These are phyloP conservation scores for Beauveria brongniartii DNA, from an alignment of 2,329 filamentous ascomycete species.

Conservation along the genomic window DNA sequence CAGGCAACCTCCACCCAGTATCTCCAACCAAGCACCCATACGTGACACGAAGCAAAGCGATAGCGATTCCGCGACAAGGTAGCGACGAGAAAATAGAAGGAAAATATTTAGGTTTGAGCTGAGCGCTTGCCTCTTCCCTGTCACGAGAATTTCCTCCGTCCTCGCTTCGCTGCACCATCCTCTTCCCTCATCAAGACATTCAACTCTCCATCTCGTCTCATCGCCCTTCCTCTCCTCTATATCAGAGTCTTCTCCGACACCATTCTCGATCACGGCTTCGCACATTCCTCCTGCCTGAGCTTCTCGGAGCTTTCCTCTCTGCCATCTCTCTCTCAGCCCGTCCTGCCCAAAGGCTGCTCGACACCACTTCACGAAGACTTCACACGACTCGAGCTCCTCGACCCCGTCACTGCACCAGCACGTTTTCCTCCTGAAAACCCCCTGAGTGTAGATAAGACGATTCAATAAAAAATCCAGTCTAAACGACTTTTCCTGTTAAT, in stretches of 20 bases:
- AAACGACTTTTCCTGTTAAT: constrained; percentile 12
- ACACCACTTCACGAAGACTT: constrained; percentile 33
- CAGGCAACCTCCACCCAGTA: background rate
- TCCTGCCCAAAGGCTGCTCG: constrained; percentile 24
- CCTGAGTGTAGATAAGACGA: constrained; percentile 69
- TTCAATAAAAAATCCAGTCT: constrained; percentile 32
- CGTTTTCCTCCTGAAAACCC: constrained; percentile 83
- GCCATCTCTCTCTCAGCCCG: constrained; percentile 22
- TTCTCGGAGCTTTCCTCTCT: constrained; percentile 14
- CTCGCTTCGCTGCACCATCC: constrained; percentile 28
- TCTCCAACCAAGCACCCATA: background rate
- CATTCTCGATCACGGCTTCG: constrained; percentile 2
- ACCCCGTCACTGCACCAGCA: constrained; percentile 66
- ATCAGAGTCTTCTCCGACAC: background rate
- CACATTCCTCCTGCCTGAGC: constrained; percentile 3
- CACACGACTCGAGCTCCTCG: constrained; percentile 35
- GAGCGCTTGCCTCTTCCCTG: constrained; percentile 30
- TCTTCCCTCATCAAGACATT: constrained; percentile 21
- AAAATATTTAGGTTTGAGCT: constrained; percentile 27
- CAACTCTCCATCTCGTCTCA: constrained; percentile 27
- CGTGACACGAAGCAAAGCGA: constrained; percentile 12
- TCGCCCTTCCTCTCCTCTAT: constrained; percentile 19
- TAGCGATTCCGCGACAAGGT: constrained; percentile 1
- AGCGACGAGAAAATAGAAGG: background rate
- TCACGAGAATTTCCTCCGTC: constrained; percentile 28